Evolutionary conservation across 129 eudicot species (phyloP), one percentile per base, ranked within the genome.

Genomic region (Saussurea involucrata): DNA sequence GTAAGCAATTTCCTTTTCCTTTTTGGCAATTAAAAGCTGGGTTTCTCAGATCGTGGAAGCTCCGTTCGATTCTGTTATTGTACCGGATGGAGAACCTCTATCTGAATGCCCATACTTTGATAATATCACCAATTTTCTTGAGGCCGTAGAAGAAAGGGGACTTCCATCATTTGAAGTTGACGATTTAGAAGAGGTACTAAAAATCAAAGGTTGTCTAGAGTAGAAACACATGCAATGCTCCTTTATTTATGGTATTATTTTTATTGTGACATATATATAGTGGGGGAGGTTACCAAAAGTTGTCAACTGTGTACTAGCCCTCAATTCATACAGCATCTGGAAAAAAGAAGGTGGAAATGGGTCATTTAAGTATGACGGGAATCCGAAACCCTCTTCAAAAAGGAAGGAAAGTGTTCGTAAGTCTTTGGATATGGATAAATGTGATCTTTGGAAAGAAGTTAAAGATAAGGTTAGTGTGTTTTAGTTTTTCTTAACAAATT

Each of bases 21-120:
- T 3, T 78, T 7, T 31, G 2, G 25, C 40, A 60, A 22, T 21
- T 11, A 28, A 58, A 69, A 32, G 6, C 28, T 46, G 32, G 22
- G 29, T 34, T 33, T 57, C 70, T 57, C 75, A 94, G 98, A 84
- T 91, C 64, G 89, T 91, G 58, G 97, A 82, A 82, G 79, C 78
- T 0, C 97, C 98, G 9, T 24, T 75, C 8, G 98, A 87, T 82
- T 40, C 88, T 46, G 85, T 76, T 65, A 18, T 73, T 11, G 69
- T 89, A 68, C 97, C 97, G 12, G 98, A 95, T 82, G 98, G 96
- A 57, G 88, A 96, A 40, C 97, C 98, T 79, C 79, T 91, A 31
- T 83, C 90, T 67, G 83, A 88, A 65, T 86, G 57, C 71, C 96
- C 86, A n/a, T 92, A 89, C 87, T 89, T 89, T 78, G 97, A 89